Evolutionary conservation across 305 asterid species (phyloP).

Genomic region (Withania somnifera): DNA sequence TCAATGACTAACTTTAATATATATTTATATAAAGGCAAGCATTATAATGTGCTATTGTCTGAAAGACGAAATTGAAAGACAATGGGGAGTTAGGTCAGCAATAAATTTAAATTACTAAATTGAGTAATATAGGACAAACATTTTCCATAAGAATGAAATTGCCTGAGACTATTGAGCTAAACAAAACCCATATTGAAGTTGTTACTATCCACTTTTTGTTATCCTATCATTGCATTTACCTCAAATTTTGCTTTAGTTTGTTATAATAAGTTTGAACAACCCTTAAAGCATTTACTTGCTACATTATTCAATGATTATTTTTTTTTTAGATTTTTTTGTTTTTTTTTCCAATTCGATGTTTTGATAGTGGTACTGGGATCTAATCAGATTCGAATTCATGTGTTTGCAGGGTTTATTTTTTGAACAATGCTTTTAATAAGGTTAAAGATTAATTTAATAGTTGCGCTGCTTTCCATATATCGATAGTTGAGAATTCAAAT

Average conservation of each 20-base stretch:
- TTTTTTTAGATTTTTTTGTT: too few species aligned
- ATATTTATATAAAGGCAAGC: not conserved
- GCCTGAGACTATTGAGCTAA: not conserved
- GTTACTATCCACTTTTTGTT: not conserved
- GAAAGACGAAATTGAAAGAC: not conserved
- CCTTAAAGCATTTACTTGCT: not conserved
- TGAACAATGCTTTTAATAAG: too few species aligned
- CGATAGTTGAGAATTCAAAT: too few species aligned
- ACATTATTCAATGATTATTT: not conserved
- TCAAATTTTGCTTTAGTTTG: not conserved
- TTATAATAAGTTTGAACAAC: not conserved
- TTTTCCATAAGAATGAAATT: not conserved
- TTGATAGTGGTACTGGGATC: too few species aligned
- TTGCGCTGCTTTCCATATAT: too few species aligned
- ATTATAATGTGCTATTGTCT: not conserved
- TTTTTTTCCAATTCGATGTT: too few species aligned
- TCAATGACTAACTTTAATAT: too few species aligned
- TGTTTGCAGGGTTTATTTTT: too few species aligned
- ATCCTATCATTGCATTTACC: conserved; percentile 2
- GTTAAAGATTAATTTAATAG: too few species aligned
- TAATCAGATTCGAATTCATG: too few species aligned
- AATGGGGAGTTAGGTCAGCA: not conserved
- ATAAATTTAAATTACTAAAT: not conserved
- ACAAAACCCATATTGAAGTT: not conserved
- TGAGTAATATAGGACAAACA: not conserved